Evolutionary conservation across 1,284 basidiomycete genomes (phyloP).

Genomic region (Sanguinoderma infundibulare): DNA sequence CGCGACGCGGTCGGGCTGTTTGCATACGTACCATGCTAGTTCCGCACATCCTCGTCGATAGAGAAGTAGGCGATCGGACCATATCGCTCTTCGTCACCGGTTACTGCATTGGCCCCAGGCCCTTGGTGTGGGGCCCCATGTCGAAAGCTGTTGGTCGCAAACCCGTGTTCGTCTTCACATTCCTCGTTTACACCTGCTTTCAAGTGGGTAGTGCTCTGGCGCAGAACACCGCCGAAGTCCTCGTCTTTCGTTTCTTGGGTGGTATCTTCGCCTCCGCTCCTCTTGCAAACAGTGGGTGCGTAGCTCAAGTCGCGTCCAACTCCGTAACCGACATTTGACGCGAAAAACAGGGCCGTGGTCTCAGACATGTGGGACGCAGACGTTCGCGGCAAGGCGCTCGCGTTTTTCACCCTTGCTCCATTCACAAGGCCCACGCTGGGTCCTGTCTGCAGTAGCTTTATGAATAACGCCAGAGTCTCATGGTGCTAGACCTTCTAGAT

Average conservation of each 20-base stretch:
- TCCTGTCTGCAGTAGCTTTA: conserved; percentile 68
- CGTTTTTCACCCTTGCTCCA: conserved; percentile 55
- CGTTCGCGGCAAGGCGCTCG: conserved; percentile 40
- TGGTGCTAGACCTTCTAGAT: conserved; percentile 86
- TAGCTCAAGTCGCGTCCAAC: too few species aligned
- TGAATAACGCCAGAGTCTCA: conserved; percentile 49
- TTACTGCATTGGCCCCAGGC: conserved; percentile 61
- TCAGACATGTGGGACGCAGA: conserved; percentile 41
- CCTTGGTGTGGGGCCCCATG: conserved; percentile 66
- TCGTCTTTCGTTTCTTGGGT: conserved; percentile 38
- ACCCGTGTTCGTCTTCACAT: conserved; percentile 60
- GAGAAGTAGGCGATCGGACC: conserved; percentile 49
- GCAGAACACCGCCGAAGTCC: conserved; percentile 35
- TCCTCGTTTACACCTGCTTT: conserved; percentile 34
- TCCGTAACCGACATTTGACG: too few species aligned
- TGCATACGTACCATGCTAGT: too few species aligned
- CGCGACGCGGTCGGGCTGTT: too few species aligned
- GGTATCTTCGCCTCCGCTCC: conserved; percentile 38
- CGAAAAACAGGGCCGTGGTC: conserved; percentile 39
- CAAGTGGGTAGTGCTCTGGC: conserved; percentile 38
- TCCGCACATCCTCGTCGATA: conserved; percentile 56
- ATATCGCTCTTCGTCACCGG: conserved; percentile 50
- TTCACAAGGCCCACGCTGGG: conserved; percentile 77
- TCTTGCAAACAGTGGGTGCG: conserved; percentile 36
- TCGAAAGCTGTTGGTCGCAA: conserved; percentile 65